Conservation (phyloP, 805 yeast species). For the Scheffersomyces lignosus region DNA sequence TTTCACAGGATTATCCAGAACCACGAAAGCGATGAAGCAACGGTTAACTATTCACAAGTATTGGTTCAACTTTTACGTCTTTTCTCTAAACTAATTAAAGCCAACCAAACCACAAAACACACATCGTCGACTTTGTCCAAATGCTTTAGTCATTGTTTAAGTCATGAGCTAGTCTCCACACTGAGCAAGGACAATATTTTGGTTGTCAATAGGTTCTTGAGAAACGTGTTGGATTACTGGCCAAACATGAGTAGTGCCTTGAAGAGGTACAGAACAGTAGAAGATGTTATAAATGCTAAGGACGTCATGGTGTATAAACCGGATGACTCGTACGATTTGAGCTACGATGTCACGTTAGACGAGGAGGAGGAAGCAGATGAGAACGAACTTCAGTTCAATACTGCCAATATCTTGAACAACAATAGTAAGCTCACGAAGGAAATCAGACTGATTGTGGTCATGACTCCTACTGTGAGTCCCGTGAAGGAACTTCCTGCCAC, state of each 20-base stretch:
- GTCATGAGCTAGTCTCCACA: slow-evolving; percentile 46
- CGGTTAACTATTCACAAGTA: slow-evolving; percentile 19
- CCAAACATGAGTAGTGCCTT: slow-evolving; percentile 21
- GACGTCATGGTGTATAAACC: slow-evolving; percentile 9
- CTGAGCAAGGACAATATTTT: slow-evolving; percentile 46
- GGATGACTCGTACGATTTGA: slow-evolving; percentile 32
- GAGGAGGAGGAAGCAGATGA: slow-evolving; percentile 16
- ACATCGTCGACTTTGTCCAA: slow-evolving; percentile 41
- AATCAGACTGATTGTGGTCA: no score
- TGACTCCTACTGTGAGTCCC: slow-evolving; percentile 8
- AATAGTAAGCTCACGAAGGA: slow-evolving; percentile 5
- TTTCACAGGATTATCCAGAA: slow-evolving; percentile 34
- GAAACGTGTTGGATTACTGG: slow-evolving; percentile 56
- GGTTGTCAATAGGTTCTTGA: slow-evolving; percentile 54
- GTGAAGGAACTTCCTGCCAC: slow-evolving; percentile 3
- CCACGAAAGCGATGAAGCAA: slow-evolving; percentile 12
- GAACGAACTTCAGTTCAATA: slow-evolving; percentile 13
- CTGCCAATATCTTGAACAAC: slow-evolving; percentile 11
- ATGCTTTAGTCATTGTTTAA: slow-evolving; percentile 53
- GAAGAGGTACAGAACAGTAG: slow-evolving; percentile 13
- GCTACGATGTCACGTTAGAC: slow-evolving; percentile 32
- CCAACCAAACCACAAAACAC: slow-evolving; percentile 43
- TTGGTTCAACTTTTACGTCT: slow-evolving; percentile 47
- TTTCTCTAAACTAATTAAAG: slow-evolving; percentile 36
- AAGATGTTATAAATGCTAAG: slow-evolving; percentile 15